phyloP scores from a whole-genome alignment of 192 early-diverging fungal genomes.

The Coemansia javaensis region DNA sequence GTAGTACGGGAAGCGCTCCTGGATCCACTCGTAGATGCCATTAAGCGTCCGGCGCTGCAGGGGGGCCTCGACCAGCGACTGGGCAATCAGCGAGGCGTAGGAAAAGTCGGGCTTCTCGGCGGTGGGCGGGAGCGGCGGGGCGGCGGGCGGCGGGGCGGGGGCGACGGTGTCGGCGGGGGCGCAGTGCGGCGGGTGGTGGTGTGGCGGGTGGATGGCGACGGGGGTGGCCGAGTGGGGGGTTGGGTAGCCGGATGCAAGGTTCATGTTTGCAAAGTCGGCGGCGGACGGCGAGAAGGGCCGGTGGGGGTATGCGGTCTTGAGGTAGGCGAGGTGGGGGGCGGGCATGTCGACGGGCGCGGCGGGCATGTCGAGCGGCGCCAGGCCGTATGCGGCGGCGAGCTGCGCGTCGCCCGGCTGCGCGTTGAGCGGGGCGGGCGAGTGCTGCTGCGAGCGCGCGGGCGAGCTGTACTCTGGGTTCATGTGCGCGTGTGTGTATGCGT shows the following conservation, averaged over 20 bases:
- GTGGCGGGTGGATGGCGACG: slow-evolving; percentile 14
- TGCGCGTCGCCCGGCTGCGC: slow-evolving; percentile 22
- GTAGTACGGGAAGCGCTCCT: slow-evolving; percentile 76
- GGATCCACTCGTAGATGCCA: slow-evolving; percentile 85
- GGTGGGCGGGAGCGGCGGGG: slow-evolving; percentile 19
- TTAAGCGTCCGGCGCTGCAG: slow-evolving; percentile 70
- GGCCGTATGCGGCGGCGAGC: slow-evolving; percentile 17
- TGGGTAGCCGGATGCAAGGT: slow-evolving; percentile 43
- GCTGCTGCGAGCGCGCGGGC: slow-evolving; percentile 46
- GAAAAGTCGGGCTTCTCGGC: slow-evolving; percentile 70
- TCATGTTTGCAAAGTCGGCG: slow-evolving; percentile 49
- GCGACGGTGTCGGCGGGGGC: slow-evolving; percentile 9
- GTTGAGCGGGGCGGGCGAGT: slow-evolving; percentile 32
- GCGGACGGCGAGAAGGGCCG: slow-evolving; percentile 47
- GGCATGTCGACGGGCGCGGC: slow-evolving; percentile 25
- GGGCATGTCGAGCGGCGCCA: slow-evolving; percentile 27
- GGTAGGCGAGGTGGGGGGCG: slow-evolving; percentile 40
- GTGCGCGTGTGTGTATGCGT: slow-evolving; percentile 12
- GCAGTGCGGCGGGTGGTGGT: slow-evolving; percentile 12
- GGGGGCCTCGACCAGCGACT: slow-evolving; percentile 69
- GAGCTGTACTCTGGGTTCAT: slow-evolving; percentile 51
- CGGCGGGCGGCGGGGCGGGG: slow-evolving; percentile 3
- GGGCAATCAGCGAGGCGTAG: slow-evolving; percentile 78
- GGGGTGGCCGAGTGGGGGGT: slow-evolving; percentile 43
- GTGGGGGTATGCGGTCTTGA: slow-evolving; percentile 33